Evolutionary conservation across 345 rosid genomes (phyloP).

Genomic region (Citrus cavaleriei): DNA sequence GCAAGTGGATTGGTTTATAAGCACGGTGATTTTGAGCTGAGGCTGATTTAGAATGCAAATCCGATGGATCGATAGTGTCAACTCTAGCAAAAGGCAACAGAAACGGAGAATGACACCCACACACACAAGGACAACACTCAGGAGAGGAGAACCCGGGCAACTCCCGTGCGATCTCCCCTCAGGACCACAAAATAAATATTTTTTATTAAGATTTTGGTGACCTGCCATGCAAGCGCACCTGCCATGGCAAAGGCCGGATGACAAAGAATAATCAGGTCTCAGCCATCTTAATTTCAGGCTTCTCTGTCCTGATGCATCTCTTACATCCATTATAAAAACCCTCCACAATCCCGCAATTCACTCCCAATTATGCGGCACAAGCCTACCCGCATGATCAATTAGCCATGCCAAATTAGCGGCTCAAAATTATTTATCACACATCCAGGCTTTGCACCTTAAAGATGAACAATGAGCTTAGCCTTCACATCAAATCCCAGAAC

Average conservation of each 20-base stretch:
- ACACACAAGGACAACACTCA: slow-evolving; percentile 19
- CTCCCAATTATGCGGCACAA: not conserved
- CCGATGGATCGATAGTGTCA: not conserved
- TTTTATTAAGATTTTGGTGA: slow-evolving; percentile 54
- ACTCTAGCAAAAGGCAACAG: not conserved
- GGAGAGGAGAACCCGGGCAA: slow-evolving; percentile 75
- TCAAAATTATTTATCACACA: not conserved
- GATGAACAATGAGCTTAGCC: not conserved
- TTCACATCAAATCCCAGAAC: not conserved
- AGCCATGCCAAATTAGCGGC: not conserved
- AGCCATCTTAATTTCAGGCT: slow-evolving; percentile 26
- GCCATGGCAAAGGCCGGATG: slow-evolving; percentile 85
- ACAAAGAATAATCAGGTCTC: slow-evolving; percentile 53
- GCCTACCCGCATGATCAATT: not conserved
- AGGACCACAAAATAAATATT: slow-evolving; percentile 19
- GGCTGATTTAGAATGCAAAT: not conserved
- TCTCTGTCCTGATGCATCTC: slow-evolving; percentile 37
- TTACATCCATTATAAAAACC: slow-evolving; percentile 27
- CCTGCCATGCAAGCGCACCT: slow-evolving; percentile 98
- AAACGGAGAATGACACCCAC: not conserved
- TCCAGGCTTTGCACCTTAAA: not conserved
- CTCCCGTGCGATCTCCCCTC: slow-evolving; percentile 85
- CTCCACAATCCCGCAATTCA: not conserved
- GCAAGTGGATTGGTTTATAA: not conserved
- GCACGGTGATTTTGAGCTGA: not conserved